Conservation (phyloP, 1,284 basidiomycete genomes). For the Laetiporus sulphureus region DNA sequence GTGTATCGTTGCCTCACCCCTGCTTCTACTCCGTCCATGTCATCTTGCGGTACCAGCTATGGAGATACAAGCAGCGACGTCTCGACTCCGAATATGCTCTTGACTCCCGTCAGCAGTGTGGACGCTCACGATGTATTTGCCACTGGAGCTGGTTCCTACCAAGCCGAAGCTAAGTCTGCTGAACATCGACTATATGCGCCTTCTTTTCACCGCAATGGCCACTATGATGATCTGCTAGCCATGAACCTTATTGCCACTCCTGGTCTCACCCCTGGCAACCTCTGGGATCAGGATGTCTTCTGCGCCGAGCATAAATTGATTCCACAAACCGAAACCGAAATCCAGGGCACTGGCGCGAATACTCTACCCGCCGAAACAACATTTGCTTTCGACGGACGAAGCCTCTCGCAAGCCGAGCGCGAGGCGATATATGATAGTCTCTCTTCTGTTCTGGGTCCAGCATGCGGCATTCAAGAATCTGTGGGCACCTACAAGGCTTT, state of each 20-base stretch:
- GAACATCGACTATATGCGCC: background rate
- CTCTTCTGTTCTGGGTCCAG: conserved; percentile 39
- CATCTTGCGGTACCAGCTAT: conserved; percentile 1
- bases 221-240: background rate
- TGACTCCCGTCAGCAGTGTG: conserved; percentile 1
- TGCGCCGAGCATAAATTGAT: too few species aligned
- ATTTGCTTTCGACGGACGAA: too few species aligned
- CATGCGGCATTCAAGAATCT: conserved; percentile 41
- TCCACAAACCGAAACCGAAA: too few species aligned
- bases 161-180: too few species aligned
- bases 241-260: background rate
- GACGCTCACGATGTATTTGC: background rate
- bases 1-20: too few species aligned
- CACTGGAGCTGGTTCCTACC: background rate
- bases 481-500: conserved; percentile 46
- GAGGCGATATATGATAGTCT: conserved; percentile 52
- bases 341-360: too few species aligned
- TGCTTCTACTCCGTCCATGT: conserved; percentile 1
- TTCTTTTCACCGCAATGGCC: background rate
- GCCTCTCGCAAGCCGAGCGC: too few species aligned
- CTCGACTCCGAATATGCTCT: conserved; percentile 3
- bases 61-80: conserved; percentile 1
- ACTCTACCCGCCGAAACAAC: too few species aligned
- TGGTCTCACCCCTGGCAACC: conserved; percentile 1
- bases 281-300: too few species aligned